These are phyloP conservation scores for Paratinospora sagittata DNA, from an alignment of 164 flowering plant genomes.

Conservation along the genomic window DNA sequence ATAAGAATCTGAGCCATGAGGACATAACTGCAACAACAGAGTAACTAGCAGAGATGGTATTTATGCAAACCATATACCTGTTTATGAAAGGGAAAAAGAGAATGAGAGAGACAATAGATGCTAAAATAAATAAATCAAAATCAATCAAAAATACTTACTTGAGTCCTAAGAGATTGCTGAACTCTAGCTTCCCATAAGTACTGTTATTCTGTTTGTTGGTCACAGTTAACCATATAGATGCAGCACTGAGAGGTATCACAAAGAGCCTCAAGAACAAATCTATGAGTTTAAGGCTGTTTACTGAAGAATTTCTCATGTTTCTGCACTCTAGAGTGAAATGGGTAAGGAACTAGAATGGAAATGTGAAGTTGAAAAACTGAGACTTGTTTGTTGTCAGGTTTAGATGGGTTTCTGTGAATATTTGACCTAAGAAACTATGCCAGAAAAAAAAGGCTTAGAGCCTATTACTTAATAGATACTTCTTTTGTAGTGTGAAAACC, in stretches of 20 bases:
- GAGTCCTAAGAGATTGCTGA: slow-evolving; percentile 54
- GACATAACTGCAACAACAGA: slow-evolving; percentile 47
- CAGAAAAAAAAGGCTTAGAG: too few relatives aligned
- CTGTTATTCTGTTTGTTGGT: slow-evolving; percentile 48
- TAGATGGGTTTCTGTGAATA: slow-evolving; percentile 1
- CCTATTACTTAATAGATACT: not conserved
- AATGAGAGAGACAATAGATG: not conserved
- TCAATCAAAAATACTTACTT: slow-evolving; percentile 33
- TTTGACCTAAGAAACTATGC: too few relatives aligned
- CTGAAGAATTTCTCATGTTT: slow-evolving; percentile 31
- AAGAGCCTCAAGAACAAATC: slow-evolving; percentile 56
- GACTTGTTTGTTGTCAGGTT: not conserved
- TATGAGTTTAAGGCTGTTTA: slow-evolving; percentile 32
- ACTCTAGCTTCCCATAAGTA: slow-evolving; percentile 63
- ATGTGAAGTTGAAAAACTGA: not conserved
- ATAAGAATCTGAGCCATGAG: slow-evolving; percentile 49
- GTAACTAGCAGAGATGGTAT: slow-evolving; percentile 60
- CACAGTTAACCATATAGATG: slow-evolving; percentile 64
- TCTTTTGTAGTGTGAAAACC: slow-evolving; percentile 3
- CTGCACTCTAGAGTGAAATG: not conserved
- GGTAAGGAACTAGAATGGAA: not conserved
- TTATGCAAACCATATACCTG: slow-evolving; percentile 74
- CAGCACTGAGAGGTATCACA: slow-evolving; percentile 60
- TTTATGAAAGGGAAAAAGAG: not conserved
- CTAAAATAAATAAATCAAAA: not conserved